These are phyloP conservation scores for Claviceps quebecensis DNA, from an alignment of 2,329 filamentous ascomycete species.

Conservation along the genomic window DNA sequence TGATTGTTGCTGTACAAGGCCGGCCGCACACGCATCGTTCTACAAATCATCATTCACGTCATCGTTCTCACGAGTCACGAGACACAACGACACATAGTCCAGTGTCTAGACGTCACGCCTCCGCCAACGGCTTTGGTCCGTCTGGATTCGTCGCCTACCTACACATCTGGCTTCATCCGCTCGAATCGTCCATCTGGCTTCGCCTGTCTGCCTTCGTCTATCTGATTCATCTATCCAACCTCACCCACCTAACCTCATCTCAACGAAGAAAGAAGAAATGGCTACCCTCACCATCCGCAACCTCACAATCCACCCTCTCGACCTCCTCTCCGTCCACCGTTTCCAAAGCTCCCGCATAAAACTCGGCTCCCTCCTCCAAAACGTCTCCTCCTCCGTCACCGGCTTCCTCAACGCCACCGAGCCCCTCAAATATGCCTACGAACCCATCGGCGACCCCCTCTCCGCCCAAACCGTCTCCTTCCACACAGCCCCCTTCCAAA, in stretches of 20 bases:
- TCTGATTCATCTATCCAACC: too few species aligned
- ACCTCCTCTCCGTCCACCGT: conserved; percentile 59
- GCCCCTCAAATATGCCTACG: conserved; percentile 15
- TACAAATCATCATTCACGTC: too few species aligned
- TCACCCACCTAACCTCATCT: background rate
- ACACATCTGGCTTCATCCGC: too few species aligned
- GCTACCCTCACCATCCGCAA: conserved; percentile 63
- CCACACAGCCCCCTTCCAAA: conserved; percentile 53
- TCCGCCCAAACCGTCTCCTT: conserved; percentile 49
- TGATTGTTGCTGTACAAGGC: too few species aligned
- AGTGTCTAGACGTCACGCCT: too few species aligned
- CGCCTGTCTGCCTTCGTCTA: too few species aligned
- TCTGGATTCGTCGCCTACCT: too few species aligned
- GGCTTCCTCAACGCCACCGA: conserved; percentile 30
- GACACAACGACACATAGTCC: too few species aligned
- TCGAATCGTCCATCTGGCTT: too few species aligned
- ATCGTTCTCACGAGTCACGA: too few species aligned
- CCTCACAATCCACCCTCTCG: conserved; percentile 58
- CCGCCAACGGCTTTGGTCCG: too few species aligned
- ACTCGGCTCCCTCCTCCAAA: conserved; percentile 28
- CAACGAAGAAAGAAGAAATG: conserved; percentile 20
- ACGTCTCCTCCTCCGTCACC: conserved; percentile 28
- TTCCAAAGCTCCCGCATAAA: conserved; percentile 41
- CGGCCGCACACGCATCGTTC: too few species aligned
- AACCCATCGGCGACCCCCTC: conserved; percentile 44